Evolutionary conservation across 306 rosid species (phyloP).

Genomic region (Trifolium fragiferum): DNA sequence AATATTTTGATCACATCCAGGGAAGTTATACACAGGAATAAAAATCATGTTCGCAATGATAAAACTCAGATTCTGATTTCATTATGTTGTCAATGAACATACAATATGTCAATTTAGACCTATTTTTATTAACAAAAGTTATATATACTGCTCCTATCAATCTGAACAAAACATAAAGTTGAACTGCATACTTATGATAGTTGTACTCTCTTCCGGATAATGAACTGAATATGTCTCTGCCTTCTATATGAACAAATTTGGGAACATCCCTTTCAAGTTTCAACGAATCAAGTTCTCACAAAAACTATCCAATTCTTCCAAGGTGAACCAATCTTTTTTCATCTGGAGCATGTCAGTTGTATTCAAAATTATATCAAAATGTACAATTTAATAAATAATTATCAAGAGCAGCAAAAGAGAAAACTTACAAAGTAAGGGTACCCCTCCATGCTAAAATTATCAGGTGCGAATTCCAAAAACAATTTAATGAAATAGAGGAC

Average conservation of each 20-base stretch:
- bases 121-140: conserved; percentile 4
- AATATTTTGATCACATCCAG: too few species aligned
- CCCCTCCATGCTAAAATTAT: conserved; percentile 57
- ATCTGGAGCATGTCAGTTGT: conserved; percentile 62
- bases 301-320: conserved; percentile 55
- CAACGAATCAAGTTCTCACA: conserved; percentile 42
- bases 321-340: conserved; percentile 69
- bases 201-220: background rate
- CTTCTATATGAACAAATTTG: conserved; percentile 39
- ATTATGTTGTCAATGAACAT: background rate
- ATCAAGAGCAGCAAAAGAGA: conserved; percentile 6
- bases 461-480: conserved; percentile 68
- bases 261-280: conserved; percentile 33
- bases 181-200: conserved; percentile 15
- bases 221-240: background rate
- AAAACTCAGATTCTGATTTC: conserved; percentile 15
- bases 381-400: conserved; percentile 1
- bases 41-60: conserved; percentile 1
- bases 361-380: conserved; percentile 33
- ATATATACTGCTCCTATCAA: conserved; percentile 1
- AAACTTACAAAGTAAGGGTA: conserved; percentile 79
- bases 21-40: background rate
- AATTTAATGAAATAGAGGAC: conserved; percentile 73
- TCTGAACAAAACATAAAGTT: conserved; percentile 18
- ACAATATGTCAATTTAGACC: background rate